Base-by-base conservation (phyloP, 2,329 filamentous ascomycete genomes). In the Ascochyta fabae region DNA sequence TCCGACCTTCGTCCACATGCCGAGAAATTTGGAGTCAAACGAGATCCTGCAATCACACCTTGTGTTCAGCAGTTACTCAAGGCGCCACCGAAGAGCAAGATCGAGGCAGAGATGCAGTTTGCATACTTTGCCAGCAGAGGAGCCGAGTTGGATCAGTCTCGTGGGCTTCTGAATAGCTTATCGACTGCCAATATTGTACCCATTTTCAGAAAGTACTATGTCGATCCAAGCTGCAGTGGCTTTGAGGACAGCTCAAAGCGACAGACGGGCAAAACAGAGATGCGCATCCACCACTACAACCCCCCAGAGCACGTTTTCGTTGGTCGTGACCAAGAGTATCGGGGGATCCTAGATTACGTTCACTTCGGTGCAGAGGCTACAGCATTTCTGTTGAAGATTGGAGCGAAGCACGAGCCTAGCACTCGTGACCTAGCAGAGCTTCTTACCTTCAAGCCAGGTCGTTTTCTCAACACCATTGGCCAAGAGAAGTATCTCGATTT, bases 311-410 rank as follows among this genome's bases (percentile, higher is more conserved):
- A 87, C 36, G 92, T 89, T 60, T 99, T 96, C 72, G 81, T 99
- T 2, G 95, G 95, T 8, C 81, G 84, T 31, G 81, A 83, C 48
- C 79, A 85, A 51, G 83, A 88, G 62, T 99, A 96, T 67, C 89
- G 86, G 10, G 90, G 96, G 29, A 96, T 99, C 29, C 96, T 99
- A 64, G 92, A 98, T 71, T 99, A 97, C 75, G 93, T 98, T 13
- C 91, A 98, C 72, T 99, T 97, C 77, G 92, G 94, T 0, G 79
- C 83, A 31, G 88, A 94, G 70, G 94, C 91, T 2, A 98, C 98
- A 68, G 82, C 89, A 0, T 99, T 99, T 68, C 79, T 99, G 16
- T 85, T 92, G 65, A 90, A 91, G 59, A 91, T 93, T 61, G 95
- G 95, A 9, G 94, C 92, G 3, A 97, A 96, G 75, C 88, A 86